These are phyloP conservation scores for Citrus hindsii DNA, from an alignment of 345 rosid genomes.

Conservation along the genomic window DNA sequence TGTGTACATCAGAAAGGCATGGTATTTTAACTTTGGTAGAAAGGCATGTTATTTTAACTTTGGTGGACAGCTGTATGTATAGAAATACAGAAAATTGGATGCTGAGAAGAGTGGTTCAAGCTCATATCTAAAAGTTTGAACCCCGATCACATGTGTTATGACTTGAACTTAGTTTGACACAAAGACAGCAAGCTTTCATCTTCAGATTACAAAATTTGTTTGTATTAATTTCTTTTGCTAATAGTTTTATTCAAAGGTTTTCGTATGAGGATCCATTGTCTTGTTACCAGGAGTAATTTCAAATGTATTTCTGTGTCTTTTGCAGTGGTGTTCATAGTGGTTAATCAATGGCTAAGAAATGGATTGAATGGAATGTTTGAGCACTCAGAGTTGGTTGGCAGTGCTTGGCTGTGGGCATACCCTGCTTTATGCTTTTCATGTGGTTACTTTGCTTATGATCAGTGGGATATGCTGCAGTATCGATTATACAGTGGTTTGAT, in stretches of 20 bases:
- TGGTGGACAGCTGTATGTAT: background rate
- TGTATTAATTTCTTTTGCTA: background rate
- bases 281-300: background rate
- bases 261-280: background rate
- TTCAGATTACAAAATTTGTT: background rate
- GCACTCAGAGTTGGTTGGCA: constrained; percentile 59
- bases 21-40: background rate
- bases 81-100: background rate
- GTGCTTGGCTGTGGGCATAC: constrained; percentile 79
- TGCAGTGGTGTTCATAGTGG: constrained; percentile 72
- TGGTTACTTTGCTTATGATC: constrained; percentile 96
- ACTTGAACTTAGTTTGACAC: background rate
- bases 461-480: constrained; percentile 83
- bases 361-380: constrained; percentile 59
- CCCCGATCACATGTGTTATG: background rate
- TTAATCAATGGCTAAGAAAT: constrained; percentile 42
- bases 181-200: background rate
- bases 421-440: constrained; percentile 82
- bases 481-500: constrained; percentile 70
- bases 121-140: background rate
- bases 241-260: background rate
- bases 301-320: constrained; percentile 2
- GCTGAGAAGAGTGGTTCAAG: background rate
- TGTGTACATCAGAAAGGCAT: background rate
- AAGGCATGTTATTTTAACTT: background rate